Conservation (phyloP, 208 protist species). For the Trypanosoma brucei region DNA sequence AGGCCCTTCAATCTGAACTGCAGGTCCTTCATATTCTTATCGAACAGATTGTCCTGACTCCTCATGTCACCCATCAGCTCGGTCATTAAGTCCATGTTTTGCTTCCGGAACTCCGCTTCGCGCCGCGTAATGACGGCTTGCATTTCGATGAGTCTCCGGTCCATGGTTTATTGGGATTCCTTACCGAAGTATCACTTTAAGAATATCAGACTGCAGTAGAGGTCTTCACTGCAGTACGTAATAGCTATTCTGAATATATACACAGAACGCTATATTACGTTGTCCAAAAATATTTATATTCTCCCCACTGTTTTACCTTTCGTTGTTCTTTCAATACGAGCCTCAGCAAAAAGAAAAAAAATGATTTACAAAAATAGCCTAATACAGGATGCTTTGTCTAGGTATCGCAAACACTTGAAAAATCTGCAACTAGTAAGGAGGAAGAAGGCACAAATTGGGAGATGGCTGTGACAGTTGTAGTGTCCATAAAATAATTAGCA, state of each 20-base stretch:
- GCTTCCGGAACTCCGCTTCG: background rate
- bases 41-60: background rate
- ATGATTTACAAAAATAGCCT: too few relatives aligned
- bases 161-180: background rate
- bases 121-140: background rate
- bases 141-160: background rate
- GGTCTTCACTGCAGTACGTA: background rate
- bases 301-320: too few relatives aligned
- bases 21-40: background rate
- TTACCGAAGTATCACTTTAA: background rate
- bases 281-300: too few relatives aligned
- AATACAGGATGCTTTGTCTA: too few relatives aligned
- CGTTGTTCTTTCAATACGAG: too few relatives aligned
- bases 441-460: too few relatives aligned
- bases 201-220: background rate
- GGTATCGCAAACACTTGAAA: too few relatives aligned
- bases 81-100: background rate
- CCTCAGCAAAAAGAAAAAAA: too few relatives aligned
- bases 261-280: too few relatives aligned
- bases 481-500: too few relatives aligned
- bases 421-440: too few relatives aligned
- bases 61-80: background rate
- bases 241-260: background rate
- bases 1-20: background rate
- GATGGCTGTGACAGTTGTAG: too few relatives aligned